These are phyloP conservation scores for Lindgomyces ingoldianus DNA, from an alignment of 495 filamentous ascomycete species.

Conservation along the genomic window DNA sequence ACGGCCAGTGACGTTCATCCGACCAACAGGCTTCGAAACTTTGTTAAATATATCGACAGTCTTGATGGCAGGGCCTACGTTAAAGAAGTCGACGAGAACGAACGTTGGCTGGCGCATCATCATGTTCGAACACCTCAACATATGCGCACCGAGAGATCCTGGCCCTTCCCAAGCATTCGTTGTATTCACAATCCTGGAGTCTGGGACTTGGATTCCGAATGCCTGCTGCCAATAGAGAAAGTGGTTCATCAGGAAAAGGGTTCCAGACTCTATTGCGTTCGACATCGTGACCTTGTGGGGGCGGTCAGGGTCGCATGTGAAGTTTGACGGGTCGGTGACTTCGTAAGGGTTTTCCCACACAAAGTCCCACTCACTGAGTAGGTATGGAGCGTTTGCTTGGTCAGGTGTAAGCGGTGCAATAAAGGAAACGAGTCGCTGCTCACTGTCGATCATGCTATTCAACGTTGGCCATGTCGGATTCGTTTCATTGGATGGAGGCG, in stretches of 20 bases:
- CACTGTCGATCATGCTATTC: conserved; percentile 34
- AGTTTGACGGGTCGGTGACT: conserved; percentile 33
- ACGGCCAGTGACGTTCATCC: conserved; percentile 6
- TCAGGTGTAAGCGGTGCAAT: conserved; percentile 30
- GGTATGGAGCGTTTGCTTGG: conserved; percentile 39
- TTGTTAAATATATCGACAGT: conserved; percentile 41
- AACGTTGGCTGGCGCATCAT: conserved; percentile 14
- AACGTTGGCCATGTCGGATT: conserved; percentile 42
- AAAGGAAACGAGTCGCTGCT: conserved; percentile 42
- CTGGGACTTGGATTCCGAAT: conserved; percentile 41
- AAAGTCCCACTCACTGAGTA: conserved; percentile 44
- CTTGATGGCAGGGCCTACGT: conserved; percentile 42
- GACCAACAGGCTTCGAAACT: conserved; percentile 34
- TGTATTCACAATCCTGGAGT: conserved; percentile 32
- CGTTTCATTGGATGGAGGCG: conserved; percentile 53
- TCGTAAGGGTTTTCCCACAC: conserved; percentile 45
- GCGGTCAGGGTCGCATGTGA: conserved; percentile 23
- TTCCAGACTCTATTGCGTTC: conserved; percentile 7
- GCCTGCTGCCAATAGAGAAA: conserved; percentile 39
- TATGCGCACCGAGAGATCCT: conserved; percentile 37
- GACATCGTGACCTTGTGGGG: conserved; percentile 20
- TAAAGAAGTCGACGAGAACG: conserved; percentile 44
- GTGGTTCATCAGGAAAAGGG: conserved; percentile 46
- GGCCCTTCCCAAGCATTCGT: conserved; percentile 32
- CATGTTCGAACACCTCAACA: conserved; percentile 26